Conservation (phyloP, 305 asterid species). For the Euphrasia arctica region DNA sequence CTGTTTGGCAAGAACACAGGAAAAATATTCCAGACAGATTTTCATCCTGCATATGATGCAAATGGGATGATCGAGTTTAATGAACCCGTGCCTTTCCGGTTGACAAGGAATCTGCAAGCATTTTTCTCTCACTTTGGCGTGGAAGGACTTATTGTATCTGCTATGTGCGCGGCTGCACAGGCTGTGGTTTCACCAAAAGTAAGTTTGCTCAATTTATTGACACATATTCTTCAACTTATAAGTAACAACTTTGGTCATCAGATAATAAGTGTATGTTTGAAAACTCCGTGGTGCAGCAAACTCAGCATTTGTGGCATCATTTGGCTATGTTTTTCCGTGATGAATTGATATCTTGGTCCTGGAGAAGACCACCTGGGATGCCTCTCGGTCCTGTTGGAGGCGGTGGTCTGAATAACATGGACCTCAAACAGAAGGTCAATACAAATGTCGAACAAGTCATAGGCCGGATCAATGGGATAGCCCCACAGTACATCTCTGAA, state of each 20-base stretch:
- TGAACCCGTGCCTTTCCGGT: conserved; percentile 96
- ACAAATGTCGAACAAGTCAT: conserved; percentile 86
- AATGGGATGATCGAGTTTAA: conserved; percentile 96
- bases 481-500: conserved; percentile 87
- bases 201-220: conserved; percentile 28
- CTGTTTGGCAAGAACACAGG: conserved; percentile 97
- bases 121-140: conserved; percentile 98
- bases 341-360: conserved; percentile 96
- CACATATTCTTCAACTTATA: conserved; percentile 10
- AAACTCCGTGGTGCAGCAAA: conserved; percentile 64
- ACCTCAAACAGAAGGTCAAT: conserved; percentile 78
- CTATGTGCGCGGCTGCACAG: conserved; percentile 98
- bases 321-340: conserved; percentile 99
- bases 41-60: conserved; percentile 95
- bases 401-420: conserved; percentile 65
- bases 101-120: conserved; percentile 94
- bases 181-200: conserved; percentile 97
- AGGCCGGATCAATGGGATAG: conserved; percentile 71
- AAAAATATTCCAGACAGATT: conserved; percentile 96
- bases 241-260: not conserved
- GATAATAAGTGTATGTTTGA: conserved; percentile 7
- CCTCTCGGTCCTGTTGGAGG: conserved; percentile 77
- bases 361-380: conserved; percentile 95
- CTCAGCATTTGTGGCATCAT: conserved; percentile 94
- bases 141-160: conserved; percentile 92